Evolutionary conservation across 2,329 filamentous ascomycete genomes (phyloP).

Genomic region (Chaetomium olivaceum): DNA sequence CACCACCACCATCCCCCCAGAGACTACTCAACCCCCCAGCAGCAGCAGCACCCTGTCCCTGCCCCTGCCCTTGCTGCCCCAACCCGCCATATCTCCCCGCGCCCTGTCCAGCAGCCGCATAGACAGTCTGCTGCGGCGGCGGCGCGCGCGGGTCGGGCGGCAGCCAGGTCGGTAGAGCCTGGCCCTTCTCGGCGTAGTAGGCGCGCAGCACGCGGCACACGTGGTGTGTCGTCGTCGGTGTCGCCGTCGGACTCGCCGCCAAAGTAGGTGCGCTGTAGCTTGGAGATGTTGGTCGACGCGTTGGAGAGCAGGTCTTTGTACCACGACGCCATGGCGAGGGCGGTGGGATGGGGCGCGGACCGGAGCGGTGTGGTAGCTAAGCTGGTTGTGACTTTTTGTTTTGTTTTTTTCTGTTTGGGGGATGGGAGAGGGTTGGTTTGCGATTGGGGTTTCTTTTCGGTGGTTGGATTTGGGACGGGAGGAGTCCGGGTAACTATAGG

Average conservation of each 20-base stretch:
- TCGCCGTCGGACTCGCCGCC: conserved; percentile 67
- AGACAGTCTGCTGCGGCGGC: conserved; percentile 54
- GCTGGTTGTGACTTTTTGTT: no score
- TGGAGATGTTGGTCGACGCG: conserved; percentile 65
- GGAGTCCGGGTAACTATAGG: background rate
- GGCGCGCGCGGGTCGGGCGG: conserved; percentile 83
- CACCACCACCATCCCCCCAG: conserved; percentile 59
- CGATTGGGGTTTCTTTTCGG: background rate
- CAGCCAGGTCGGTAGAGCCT: conserved; percentile 78
- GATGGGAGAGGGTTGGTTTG: background rate
- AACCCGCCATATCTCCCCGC: conserved; percentile 49
- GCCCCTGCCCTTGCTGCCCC: conserved; percentile 34
- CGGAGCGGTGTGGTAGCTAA: conserved; percentile 42
- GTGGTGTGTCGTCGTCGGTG: conserved; percentile 87
- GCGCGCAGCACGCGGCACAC: conserved; percentile 88
- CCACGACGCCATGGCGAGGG: conserved; percentile 65
- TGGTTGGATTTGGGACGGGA: background rate
- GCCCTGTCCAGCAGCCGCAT: conserved; percentile 50
- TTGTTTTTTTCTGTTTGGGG: no score
- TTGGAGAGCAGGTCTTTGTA: conserved; percentile 72
- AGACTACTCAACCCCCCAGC: conserved; percentile 52
- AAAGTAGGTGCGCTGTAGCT: conserved; percentile 69
- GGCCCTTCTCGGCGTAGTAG: conserved; percentile 87
- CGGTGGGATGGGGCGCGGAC: no score
- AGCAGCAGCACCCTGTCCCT: conserved; percentile 21